Base-by-base conservation (phyloP, 2,329 filamentous ascomycete genomes). In the Sporothrix euskadiensis region DNA sequence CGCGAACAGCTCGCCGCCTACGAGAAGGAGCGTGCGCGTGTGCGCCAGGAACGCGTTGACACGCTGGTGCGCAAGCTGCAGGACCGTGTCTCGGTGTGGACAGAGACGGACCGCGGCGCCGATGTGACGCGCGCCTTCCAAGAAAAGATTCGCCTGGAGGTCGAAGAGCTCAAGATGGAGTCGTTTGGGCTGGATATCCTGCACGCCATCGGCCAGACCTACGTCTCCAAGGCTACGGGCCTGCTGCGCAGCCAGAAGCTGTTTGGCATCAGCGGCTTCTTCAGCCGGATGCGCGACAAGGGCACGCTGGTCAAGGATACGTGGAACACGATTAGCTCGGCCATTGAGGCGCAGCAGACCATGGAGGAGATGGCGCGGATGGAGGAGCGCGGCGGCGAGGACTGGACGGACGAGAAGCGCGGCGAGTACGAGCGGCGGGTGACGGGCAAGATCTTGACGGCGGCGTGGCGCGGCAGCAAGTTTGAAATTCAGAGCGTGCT, bases 151-250 rank as follows among this genome's bases (percentile, higher is more conserved):
- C 89, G 91, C 56, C 89, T 98, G 56, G 96, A 99, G 83, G 93
- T 97, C 35, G 96, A 99, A 85, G 97, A 98, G 80, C 86, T 99
- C 78, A 99, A 98, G 87, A 99, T 99, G 94, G 96, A 99, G 84
- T 97, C 93, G 0, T 99, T 99, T 78, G 96, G 96, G 70, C 87
- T 99, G 57, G 96, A 99, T 76, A 98, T 98, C 78, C 86, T 98
- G 68, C 95, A 98, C 82, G 94, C 96, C 63, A 97, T 99, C 78
- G 96, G 96, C 19, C 88, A 92, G 77, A 97, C 94, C 4, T 99
- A 99, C 82, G 83, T 96, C 39, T 90, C 90, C 81, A 98, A 98
- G 83, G 93, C 92, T 3, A 93, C 92, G 0, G 91, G 91, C 0
- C 91, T 98, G 80, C 87, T 99, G 77, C 97, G 97, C 81, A 95